Evolutionary conservation across 352 stramenopile species (phyloP), one percentile per base, ranked within the genome.

Genomic region (Saprolegnia diclina): DNA sequence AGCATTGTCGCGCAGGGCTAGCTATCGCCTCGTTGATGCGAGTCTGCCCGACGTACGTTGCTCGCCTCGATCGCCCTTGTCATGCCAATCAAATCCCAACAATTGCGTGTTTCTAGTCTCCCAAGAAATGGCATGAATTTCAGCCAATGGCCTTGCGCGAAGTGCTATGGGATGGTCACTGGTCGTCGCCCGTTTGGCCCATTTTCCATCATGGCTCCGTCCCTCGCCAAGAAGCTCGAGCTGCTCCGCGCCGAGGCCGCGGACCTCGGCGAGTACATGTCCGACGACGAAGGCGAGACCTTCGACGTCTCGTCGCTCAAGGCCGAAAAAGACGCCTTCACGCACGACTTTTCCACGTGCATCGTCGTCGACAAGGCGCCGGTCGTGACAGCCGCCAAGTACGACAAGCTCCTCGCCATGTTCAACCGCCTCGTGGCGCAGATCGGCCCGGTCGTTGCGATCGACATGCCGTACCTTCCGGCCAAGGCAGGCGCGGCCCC

Each of bases 361-460:
- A 73, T 95, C 24, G 82, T 95, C 46, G 84, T 95, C 44, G 87
- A 85, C 62, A 84, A 85, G 0, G 72, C 92, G n/a, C 87, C 87
- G 13, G 73, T 89, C 2, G 80, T 92, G 29, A 85, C 90, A 74
- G 79, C 74, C 57, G 26, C 75, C 71, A 95, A 95, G 77, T 85
- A 94, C 76, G 76, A 64, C 73, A 95, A 95, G 79, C 76, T 95
- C 52, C 71, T 92, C 59, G 88, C 80, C 52, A 82, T 95, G 50
- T 78, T 95, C 22, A 91, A 88, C 75, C 92, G 92, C 74, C 89
- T 95, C 68, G 91, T 95, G 73, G 87, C 82, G 29, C 85, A 93
- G 69, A 83, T 93, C 61, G 85, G 85, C 61, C 26, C 75, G 18
- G 76, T 93, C 42, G 77, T 92, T 63, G 84, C 91, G 72, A 79